Evolutionary conservation across 129 eudicot genomes (phyloP).

Genomic region (Smallanthus sonchifolius): DNA sequence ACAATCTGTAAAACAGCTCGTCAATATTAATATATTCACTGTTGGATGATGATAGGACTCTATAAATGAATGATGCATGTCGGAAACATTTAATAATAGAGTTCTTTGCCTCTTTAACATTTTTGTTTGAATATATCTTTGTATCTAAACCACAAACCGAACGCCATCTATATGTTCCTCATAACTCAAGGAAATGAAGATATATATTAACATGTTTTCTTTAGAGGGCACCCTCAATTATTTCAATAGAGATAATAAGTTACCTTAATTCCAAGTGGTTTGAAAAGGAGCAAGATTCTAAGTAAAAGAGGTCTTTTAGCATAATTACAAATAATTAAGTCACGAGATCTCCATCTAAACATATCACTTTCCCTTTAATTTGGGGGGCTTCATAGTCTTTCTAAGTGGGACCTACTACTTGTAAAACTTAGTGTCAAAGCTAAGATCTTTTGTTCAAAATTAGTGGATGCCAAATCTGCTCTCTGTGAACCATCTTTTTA

Average conservation of each 20-base stretch:
- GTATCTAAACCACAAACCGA: neutral
- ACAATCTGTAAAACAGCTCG: neutral
- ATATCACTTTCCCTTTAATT: slow-evolving; percentile 51
- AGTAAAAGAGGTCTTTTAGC: neutral
- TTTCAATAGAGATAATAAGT: neutral
- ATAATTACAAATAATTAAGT: slow-evolving; percentile 15
- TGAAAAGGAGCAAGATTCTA: slow-evolving; percentile 19
- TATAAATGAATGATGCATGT: slow-evolving; percentile 1
- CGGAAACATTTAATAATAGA: neutral
- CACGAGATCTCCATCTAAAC: slow-evolving; percentile 6
- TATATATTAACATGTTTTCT: neutral
- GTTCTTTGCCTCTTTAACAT: neutral
- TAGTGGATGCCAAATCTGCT: slow-evolving; percentile 33
- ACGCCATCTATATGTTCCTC: too few relatives aligned
- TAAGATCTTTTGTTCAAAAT: slow-evolving; percentile 25
- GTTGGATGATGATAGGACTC: neutral
- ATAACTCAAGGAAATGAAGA: too few relatives aligned
- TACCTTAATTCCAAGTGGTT: slow-evolving; percentile 7
- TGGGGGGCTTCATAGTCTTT: slow-evolving; percentile 46
- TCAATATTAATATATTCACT: neutral
- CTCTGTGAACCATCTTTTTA: slow-evolving; percentile 31
- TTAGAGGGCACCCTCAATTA: neutral
- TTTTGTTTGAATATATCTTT: neutral
- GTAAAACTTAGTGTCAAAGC: slow-evolving; percentile 40
- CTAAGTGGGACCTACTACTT: slow-evolving; percentile 37